Base-by-base conservation (phyloP, 805 yeast species). In the Yarrowia alimentaria region DNA sequence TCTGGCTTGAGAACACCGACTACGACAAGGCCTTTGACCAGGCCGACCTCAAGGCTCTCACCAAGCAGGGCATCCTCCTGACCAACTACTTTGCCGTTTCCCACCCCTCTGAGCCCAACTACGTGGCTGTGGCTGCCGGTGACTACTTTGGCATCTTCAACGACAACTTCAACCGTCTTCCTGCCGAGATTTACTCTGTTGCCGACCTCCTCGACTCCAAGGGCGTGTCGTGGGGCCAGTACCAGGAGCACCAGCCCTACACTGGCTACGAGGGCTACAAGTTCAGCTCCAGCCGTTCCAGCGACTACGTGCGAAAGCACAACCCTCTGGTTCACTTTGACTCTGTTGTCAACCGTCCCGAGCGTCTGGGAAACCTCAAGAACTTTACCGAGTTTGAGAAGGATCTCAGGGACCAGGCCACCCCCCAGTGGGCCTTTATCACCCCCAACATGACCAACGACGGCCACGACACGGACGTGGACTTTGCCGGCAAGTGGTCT, bases 361-460 rank as follows among this genome's bases (percentile, higher is more conserved):
- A 65, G 38, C 70, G 78, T 56, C 58, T 66, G 55, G 61, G 67
- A 35, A 67, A 70, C 64, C 68, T 76, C 64, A 74, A 75, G 66
- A 72, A 74, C 63, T 69, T 73, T 57, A 71, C 75, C 37, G 64
- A 66, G 54, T 71, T 76, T 58, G 58, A 70, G 53, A 55, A 57
- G 31, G 80, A 75, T 59, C 58, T 72, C 53, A 60, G 58, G 25
- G 59, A 64, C 58, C 60, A 72, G 56, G 57, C 61, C 47, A 65
- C 75, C 57, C 79, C 80, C 40, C 79, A 76, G 68, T 76, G 75
- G 74, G n/a, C n/a, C n/a, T n/a, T n/a, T n/a, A n/a, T n/a, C n/a
- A n/a, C n/a, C n/a, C n/a, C n/a, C n/a, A n/a, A n/a, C n/a, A n/a
- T n/a, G n/a, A n/a, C n/a, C n/a, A n/a, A n/a, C n/a, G n/a, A n/a